Conservation (phyloP, 108 stramenopile species). For the Pelagomonas calceolata region DNA sequence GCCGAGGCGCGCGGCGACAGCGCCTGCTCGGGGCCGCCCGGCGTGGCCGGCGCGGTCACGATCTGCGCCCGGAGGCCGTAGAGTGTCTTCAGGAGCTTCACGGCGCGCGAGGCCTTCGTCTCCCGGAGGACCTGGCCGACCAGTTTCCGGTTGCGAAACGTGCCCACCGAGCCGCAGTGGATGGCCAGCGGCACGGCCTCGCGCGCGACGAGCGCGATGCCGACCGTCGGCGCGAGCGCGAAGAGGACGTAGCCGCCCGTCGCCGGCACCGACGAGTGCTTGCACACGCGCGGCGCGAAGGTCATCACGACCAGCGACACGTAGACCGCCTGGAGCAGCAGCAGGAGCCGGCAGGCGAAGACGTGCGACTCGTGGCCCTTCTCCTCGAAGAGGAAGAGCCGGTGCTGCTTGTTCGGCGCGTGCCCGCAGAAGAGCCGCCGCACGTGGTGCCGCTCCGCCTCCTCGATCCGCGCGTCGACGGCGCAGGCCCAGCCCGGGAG, state of each 20-base stretch:
- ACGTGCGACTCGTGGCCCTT: slow-evolving; percentile 22
- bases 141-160: too few relatives aligned
- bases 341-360: slow-evolving; percentile 21
- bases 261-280: not conserved
- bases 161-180: too few relatives aligned
- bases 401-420: slow-evolving; percentile 23
- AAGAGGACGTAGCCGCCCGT: not conserved
- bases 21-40: too few relatives aligned
- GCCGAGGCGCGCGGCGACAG: too few relatives aligned
- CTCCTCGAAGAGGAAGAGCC: slow-evolving; percentile 26
- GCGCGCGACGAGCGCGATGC: slow-evolving; percentile 14
- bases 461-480: not conserved
- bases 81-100: not conserved
- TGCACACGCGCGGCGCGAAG: slow-evolving; percentile 15
- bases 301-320: slow-evolving; percentile 13
- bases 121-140: not conserved
- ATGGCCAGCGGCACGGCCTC: too few relatives aligned
- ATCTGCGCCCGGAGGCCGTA: too few relatives aligned
- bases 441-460: not conserved
- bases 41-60: too few relatives aligned
- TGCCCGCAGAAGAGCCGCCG: slow-evolving; percentile 23
- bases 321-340: slow-evolving; percentile 26
- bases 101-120: not conserved
- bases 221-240: slow-evolving; percentile 12
- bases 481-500: not conserved